Base-by-base conservation (phyloP, 768 basidiomycete species). In the Dacryopinax primogenitus region DNA sequence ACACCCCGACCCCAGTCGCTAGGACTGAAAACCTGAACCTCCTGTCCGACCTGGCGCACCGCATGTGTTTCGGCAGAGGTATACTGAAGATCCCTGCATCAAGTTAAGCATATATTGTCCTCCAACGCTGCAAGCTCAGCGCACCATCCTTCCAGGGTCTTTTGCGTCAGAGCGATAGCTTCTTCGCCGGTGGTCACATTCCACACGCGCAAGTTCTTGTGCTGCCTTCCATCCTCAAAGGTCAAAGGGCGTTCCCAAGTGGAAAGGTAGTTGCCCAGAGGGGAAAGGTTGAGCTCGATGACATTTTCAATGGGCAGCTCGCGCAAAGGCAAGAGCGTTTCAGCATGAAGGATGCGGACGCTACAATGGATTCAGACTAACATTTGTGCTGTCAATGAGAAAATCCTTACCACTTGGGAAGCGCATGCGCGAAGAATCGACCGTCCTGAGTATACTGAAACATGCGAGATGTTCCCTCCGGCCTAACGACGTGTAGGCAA, bases 201-300 rank as follows among this genome's bases (percentile, higher is more conserved):
- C 80, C 93, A 99, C 68, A 97, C 81, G 66, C 90, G 86, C 66
- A 94, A 84, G 74, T 99, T 99, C 79, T 90, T 94, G 81, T 95
- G 90, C 76, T 92, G 91, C 1, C 83, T 74, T 64, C 89, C 91
- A 69, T 93, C 93, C 73, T 92, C 94, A 62, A 89, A 82, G 77
- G 96, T 96, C 71, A 85, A 84, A 69, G 88, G 90, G 66, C 96
- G 84, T 77, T 97, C 94, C 91, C 94, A 98, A 58, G 91, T 94
- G 63, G 92, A 94, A 44, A 99, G 72, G 75, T 91, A 97, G 0
- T 89, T 92, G 37, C 92, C 94, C 67, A 88, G 83, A 11, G 96
- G 94, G 4, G 95, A 98, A 76, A 99, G 96, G 71, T 82, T 82
- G 70, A 97, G 74, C 72, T 97, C 96, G 63, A 92, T 73, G 67